Percentiles rank a stretch among this genome's conserved stretches.
Evolutionary conservation across 2,329 filamentous ascomycete genomes (phyloP).

Genomic region (Clathrospora elynae): DNA sequence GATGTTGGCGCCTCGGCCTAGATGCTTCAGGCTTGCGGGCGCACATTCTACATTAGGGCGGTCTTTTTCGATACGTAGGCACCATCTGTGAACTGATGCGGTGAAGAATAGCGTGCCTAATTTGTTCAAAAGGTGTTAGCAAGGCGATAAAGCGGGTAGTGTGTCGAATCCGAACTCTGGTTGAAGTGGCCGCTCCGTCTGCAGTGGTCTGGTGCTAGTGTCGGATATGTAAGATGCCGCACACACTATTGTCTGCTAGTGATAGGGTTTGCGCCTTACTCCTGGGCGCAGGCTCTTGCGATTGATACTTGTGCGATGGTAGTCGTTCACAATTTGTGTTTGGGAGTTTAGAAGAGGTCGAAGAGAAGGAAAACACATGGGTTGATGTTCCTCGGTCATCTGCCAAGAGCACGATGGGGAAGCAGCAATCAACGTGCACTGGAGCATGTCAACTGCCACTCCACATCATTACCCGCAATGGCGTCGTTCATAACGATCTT

Average conservation of each 20-base stretch:
- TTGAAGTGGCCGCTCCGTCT: constrained; percentile 5
- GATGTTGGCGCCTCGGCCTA: constrained; percentile 14
- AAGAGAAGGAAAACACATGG: too few species aligned
- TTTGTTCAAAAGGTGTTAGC: constrained; percentile 4
- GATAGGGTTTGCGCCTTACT: too few species aligned
- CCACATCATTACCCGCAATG: constrained; percentile 14
- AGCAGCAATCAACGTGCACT: constrained; percentile 7
- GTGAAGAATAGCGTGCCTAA: constrained; percentile 4
- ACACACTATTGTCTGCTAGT: constrained; percentile 6
- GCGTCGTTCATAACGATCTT: constrained; percentile 8
- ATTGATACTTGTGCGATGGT: too few species aligned
- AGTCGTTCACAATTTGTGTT: too few species aligned
- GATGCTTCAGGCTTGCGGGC: constrained; percentile 3
- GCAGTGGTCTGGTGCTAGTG: constrained; percentile 8
- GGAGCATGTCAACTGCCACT: neutral
- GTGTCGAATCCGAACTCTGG: constrained; percentile 6
- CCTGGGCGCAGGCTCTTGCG: too few species aligned
- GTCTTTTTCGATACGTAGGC: neutral
- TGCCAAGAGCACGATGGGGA: neutral
- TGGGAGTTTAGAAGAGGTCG: too few species aligned
- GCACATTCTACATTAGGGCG: neutral
- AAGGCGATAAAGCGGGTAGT: constrained; percentile 4
- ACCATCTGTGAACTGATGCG: constrained; percentile 1
- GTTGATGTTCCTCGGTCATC: too few species aligned
- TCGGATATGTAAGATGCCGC: constrained; percentile 5